Base-by-base conservation (phyloP, 2,329 filamentous ascomycete genomes). In the Fusarium annulatum region DNA sequence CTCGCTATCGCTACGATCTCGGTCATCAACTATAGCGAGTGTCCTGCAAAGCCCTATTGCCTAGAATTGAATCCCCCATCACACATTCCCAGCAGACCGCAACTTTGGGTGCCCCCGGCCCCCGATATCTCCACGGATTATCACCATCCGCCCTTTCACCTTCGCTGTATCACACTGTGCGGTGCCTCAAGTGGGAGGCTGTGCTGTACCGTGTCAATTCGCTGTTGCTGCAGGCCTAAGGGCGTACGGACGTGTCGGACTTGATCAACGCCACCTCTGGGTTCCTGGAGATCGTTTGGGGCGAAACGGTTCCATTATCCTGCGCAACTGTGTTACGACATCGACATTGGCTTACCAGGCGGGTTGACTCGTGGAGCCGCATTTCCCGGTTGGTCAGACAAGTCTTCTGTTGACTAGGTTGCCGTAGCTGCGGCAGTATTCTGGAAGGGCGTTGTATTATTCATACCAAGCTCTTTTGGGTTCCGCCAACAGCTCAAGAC, bases 191-290 rank as follows among this genome's bases (percentile, higher is more conserved):
- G 34, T 72, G 26, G 46, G 68, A 60, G 63, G 33, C 60, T 48
- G 62, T 60, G n/a, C 26, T 23, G 30, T 60, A 69, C 59, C 42
- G 67, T 69, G 56, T 23, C 28, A 45, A 49, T 43, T 36, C 56
- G 36, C 30, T 45, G 38, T 28, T 39, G 33, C 55, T 68, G 56
- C 73, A 66, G 38, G 38, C 69, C 60, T 36, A 58, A 72, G 53
- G 64, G 45, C 67, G 41, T 55, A 58, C 71, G 72, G 71, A 69
- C 68, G 43, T 66, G 57, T 74, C 68, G 68, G 71, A 69, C 46
- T 53, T 62, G 51, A 61, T 41, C 61, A 38, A 52, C 71, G 72
- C 72, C 72, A 74, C 72, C 59, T 52, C 48, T 23, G 42, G 66
- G 66, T 65, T 57, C 34, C 59, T 42, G 19, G 56, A 45, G 36